Base-by-base conservation (phyloP, 495 filamentous ascomycete species). In the Pyrenula aspistea region DNA sequence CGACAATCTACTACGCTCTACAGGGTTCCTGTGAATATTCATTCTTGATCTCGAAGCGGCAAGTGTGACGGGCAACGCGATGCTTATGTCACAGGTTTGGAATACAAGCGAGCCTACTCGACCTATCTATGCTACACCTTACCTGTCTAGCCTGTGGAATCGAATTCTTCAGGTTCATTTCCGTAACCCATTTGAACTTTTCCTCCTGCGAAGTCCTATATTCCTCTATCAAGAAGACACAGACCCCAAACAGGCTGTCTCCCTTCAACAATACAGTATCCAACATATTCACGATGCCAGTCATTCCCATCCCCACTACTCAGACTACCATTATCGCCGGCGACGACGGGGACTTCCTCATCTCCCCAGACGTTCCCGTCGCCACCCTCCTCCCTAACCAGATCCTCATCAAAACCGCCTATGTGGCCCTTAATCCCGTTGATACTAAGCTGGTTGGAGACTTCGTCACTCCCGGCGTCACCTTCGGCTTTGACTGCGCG, bases 401-500 rank as follows among this genome's bases (percentile, higher is more conserved):
- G 55, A 56, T 77, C 25, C 67, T 77, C 52, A 69, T 76, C 61
- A 67, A 65, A 53, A 70, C 65, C 47, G 60, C 63, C 12, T 63
- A 66, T 21, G 67, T 77, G 22, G 76, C 73, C 2, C 60, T 77
- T 19, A 79, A 79, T 49, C 73, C 75, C 19, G 74, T 71, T 2
- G 76, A 74, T 63, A 74, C 68, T 65, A 77, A 78, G 58, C 69
- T 70, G 31, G 61, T 77, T 12, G 67, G 72, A 47, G 8, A 12
- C 2, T 24, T 57, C 23, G 54, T 24, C 53, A 51, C 54, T 3
- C 53, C 51, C 1, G 66, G 64, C 20, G 55, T 62, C 23, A 73
- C 76, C 42, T 65, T 71, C 23, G 78, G 78, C 54, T 71, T 73
- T 56, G 77, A 81, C 59, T 77, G 70, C 64, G 62, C 74, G 3